phyloP scores from a whole-genome alignment of 306 rosid genomes.

The Vicia villosa region DNA sequence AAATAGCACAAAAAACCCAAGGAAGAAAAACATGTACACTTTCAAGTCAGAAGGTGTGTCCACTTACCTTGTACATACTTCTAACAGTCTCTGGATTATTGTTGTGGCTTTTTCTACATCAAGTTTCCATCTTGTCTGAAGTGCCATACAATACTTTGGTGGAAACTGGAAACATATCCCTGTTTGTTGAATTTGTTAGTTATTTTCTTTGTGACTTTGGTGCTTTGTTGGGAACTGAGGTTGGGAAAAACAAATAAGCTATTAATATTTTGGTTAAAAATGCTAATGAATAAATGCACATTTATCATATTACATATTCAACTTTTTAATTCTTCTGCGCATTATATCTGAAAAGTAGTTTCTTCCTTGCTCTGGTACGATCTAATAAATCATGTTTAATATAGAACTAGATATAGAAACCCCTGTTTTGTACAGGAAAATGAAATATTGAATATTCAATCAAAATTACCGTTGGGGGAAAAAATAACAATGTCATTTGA shows the following conservation, averaged over 20 bases:
- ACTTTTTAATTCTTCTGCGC: constrained; percentile 4
- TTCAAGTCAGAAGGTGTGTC: constrained; percentile 29
- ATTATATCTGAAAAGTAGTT: constrained; percentile 21
- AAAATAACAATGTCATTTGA: background rate
- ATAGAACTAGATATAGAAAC: background rate
- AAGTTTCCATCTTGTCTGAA: constrained; percentile 4
- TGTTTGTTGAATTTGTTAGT: background rate
- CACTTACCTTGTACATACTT: background rate
- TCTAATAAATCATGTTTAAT: constrained; percentile 4
- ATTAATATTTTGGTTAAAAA: constrained; percentile 12
- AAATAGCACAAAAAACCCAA: background rate
- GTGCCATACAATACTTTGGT: background rate
- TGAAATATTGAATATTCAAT: background rate
- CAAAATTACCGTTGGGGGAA: background rate
- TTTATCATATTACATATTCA: constrained; percentile 27
- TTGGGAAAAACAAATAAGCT: background rate
- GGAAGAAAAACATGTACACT: constrained; percentile 9
- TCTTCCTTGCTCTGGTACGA: constrained; percentile 17
- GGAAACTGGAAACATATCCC: background rate
- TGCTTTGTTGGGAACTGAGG: background rate
- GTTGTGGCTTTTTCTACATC: constrained; percentile 10
- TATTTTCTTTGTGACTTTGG: constrained; percentile 1
- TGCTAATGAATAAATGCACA: background rate
- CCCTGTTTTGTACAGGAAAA: background rate
- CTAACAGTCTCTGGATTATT: background rate